phyloP scores from a whole-genome alignment of 208 protist genomes.

The Trypanosoma cruzi region DNA sequence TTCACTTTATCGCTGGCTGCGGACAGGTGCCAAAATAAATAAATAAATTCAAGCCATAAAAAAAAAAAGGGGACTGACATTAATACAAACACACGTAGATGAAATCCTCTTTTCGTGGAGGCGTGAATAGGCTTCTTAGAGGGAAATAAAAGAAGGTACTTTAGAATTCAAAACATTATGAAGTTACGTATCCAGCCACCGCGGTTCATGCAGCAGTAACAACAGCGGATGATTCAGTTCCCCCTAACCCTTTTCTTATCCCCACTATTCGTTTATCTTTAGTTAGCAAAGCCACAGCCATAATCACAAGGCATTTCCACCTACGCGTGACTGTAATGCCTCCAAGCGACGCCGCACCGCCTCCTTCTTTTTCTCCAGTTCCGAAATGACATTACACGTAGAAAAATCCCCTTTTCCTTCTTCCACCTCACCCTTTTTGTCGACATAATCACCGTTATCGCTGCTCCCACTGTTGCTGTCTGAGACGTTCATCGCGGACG shows the following conservation, averaged over 20 bases:
- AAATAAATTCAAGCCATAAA: no score
- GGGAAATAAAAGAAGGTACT: neutral
- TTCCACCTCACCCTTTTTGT: neutral
- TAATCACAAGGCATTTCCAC: neutral
- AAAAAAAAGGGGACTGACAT: no score
- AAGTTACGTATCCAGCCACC: neutral
- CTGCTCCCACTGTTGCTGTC: constrained; percentile 4
- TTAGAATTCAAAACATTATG: neutral
- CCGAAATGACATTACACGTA: constrained; percentile 11
- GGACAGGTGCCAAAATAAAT: no score
- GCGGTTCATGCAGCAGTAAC: neutral
- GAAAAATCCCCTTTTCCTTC: neutral
- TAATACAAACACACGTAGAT: neutral
- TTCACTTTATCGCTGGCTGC: no score
- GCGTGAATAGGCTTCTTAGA: neutral
- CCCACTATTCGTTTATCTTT: no score
- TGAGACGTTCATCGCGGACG: constrained; percentile 19
- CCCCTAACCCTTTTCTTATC: no score
- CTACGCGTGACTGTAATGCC: constrained; percentile 40
- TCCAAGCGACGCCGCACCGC: constrained; percentile 53
- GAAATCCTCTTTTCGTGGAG: neutral
- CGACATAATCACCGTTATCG: constrained; percentile 18
- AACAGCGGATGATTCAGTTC: neutral
- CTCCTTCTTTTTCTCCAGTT: constrained; percentile 50
- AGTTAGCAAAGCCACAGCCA: neutral